Base-by-base conservation (phyloP, 768 basidiomycete genomes). In the Myochromella boudieri region DNA sequence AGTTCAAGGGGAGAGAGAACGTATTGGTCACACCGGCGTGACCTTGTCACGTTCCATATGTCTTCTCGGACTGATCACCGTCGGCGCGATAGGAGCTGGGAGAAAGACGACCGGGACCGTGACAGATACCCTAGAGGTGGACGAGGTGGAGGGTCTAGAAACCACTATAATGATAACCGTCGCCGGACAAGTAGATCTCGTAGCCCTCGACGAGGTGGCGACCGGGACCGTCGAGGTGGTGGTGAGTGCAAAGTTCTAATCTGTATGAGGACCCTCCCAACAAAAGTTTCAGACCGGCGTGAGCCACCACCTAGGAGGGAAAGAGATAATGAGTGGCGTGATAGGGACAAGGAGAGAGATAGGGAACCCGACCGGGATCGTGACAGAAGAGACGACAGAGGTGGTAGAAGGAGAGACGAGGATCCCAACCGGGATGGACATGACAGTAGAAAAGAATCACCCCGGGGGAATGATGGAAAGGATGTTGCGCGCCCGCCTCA, bases 11-110 rank as follows among this genome's bases (percentile, higher is more conserved):
- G 14, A 34, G 37, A 46, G 46, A 31, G 18, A 39, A 21, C 10
- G 37, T 48, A 34, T 27, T 21, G 4, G 53, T 58, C 57, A 58
- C 55, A 28, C 46, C 3, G 11, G 12, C 26, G 41, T 51, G 32
- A 53, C 55, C 15, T 14, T 18, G 48, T 56, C 51, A 44, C 5
- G 5, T 6, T n/a, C 39, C 41, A 39, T 53, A 82, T 86, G 83
- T 79, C 83, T 53, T 81, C 79, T 45, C 78, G 79, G 52, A 46
- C 66, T 34, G 80, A 81, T 52, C 63, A 75, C 55, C 72, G 80
- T 59, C 67, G 76, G 61, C 77, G 80, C 49, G 84, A 85, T 57
- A 65, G 82, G 54, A 83, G 82, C 58, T 80, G 82, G 79, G 84
- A 85, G 49, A 73, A 73, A 46, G 76, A 79, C 21, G 78, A 80